Evolutionary conservation across 2,329 filamentous ascomycete species (phyloP), one percentile per base, ranked within the genome.

Genomic region (Xylariaceae sp.): DNA sequence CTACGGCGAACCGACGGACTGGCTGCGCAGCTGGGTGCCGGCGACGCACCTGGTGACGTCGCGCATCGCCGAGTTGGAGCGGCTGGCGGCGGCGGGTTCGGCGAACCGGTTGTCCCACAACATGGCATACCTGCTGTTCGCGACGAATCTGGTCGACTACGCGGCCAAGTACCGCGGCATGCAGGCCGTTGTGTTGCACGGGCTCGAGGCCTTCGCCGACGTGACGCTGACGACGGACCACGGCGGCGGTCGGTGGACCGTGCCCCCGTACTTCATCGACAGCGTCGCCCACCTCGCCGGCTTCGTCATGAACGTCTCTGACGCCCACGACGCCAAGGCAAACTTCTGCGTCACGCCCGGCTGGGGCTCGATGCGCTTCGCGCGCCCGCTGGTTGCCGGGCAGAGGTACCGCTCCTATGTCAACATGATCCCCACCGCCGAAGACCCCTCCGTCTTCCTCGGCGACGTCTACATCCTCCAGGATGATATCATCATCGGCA

Each of bases 51-150:
- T 78, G 15, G 65, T 82, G 40, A 64, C 70, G 45, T 59, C 58
- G 32, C 64, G 67, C 28, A 60, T 70, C 35, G 53, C 64, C 5
- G 55, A 53, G 29, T 58, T 70, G 3, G 51, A 62, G 33, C 49
- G 67, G 35, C 73, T 75, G 43, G 72, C 72, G 3, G 57, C 67
- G 30, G 63, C 60, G 22, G 77, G 77, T 17, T 63, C 64, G 26
- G 75, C 76, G 26, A 75, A 75, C 56, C 72, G 75, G 40, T 67
- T 82, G 32, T 67, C 72, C 38, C 68, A 72, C 25, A 72, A 68
- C 27, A 78, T 80, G 67, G 74, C 76, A 7, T 83, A 83, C 64
- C 75, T 73, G 51, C 63, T 56, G 4, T 54, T 59, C 33, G 44
- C 38, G 8, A 44, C 35, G 24, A 54, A 51, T 29, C 37, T 64